Conservation (phyloP, 331 rosid species). For the Phaseolus coccineus region DNA sequence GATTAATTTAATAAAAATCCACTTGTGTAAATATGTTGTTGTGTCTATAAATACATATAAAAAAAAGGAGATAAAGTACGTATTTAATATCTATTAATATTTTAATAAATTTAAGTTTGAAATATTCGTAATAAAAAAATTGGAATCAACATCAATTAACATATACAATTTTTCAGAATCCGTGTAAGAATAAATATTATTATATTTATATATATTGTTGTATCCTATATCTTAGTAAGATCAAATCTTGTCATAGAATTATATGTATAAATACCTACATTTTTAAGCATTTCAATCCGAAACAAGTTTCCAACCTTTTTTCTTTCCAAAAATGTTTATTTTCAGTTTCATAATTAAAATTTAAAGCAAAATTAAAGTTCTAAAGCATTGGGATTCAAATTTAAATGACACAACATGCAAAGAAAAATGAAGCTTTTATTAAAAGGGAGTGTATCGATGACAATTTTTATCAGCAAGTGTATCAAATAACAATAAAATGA, state of each 20-base stretch:
- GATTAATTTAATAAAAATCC: too few relatives aligned
- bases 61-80: too few relatives aligned
- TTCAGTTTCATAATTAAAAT: not conserved
- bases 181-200: not conserved
- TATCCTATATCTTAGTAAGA: not conserved
- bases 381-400: not conserved
- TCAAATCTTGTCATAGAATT: not conserved
- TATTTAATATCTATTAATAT: too few relatives aligned
- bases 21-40: too few relatives aligned
- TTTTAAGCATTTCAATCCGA: too few relatives aligned
- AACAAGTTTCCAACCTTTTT: too few relatives aligned
- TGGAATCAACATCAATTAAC: too few relatives aligned
- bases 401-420: not conserved
- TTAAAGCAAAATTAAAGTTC: not conserved
- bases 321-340: not conserved
- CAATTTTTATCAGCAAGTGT: not conserved
- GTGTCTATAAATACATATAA: too few relatives aligned
- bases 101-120: too few relatives aligned
- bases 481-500: not conserved
- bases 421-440: not conserved
- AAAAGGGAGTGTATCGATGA: not conserved
- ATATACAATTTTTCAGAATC: too few relatives aligned
- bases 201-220: too few relatives aligned
- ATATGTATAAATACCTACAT: not conserved
- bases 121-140: too few relatives aligned